These are phyloP conservation scores for Pyronema omphalodes DNA, from an alignment of 495 filamentous ascomycete species.

Conservation along the genomic window DNA sequence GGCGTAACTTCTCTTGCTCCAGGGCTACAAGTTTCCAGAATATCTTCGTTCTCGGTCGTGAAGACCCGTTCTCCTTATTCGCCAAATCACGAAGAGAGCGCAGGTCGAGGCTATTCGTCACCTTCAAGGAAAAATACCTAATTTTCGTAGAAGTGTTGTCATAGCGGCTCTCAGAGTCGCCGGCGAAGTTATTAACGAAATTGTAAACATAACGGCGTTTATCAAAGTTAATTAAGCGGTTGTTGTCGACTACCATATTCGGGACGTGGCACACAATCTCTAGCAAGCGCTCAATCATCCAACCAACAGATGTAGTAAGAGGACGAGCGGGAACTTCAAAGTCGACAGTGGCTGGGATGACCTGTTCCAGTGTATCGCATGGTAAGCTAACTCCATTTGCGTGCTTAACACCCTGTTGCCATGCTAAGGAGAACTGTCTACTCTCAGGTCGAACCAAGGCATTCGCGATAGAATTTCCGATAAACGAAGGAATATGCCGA, in stretches of 20 bases:
- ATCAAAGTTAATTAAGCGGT: slow-evolving; percentile 26
- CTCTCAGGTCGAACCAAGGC: slow-evolving; percentile 24
- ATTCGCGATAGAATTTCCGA: slow-evolving; percentile 22
- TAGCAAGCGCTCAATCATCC: slow-evolving; percentile 24
- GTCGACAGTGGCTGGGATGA: slow-evolving; percentile 20
- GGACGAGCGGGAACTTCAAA: slow-evolving; percentile 12
- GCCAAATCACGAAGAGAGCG: slow-evolving; percentile 20
- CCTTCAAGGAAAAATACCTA: neutral
- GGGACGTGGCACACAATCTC: slow-evolving; percentile 26
- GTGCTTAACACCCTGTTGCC: slow-evolving; percentile 18
- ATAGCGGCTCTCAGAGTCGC: neutral
- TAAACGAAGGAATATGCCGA: slow-evolving; percentile 25
- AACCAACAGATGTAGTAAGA: slow-evolving; percentile 24
- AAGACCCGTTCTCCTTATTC: slow-evolving; percentile 19
- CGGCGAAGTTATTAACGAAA: slow-evolving; percentile 26
- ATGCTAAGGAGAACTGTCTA: slow-evolving; percentile 20
- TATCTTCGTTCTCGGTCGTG: slow-evolving; percentile 18
- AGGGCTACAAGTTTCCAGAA: slow-evolving; percentile 22
- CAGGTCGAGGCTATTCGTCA: slow-evolving; percentile 10
- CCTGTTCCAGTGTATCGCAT: slow-evolving; percentile 23
- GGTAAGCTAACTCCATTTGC: slow-evolving; percentile 7
- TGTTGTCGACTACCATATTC: slow-evolving; percentile 26
- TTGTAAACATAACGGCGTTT: slow-evolving; percentile 26
- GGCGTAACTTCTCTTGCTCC: slow-evolving; percentile 25
- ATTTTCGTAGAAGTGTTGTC: neutral